Conservation (phyloP, 2,329 filamentous ascomycete genomes). For the Penicillium sclerotiorum region DNA sequence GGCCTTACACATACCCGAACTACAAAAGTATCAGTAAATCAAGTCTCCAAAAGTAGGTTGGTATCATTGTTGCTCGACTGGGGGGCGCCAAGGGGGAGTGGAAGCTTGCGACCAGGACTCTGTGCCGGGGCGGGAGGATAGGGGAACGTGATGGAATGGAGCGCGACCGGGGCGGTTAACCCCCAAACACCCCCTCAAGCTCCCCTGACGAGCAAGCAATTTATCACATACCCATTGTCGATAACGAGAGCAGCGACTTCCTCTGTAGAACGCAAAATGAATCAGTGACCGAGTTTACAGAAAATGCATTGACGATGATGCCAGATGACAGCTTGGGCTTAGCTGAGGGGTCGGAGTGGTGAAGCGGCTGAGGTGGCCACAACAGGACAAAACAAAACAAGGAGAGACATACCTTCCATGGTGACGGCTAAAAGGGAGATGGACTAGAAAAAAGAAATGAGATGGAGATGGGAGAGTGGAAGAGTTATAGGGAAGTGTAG, state of each 20-base stretch:
- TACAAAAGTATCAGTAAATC: constrained; percentile 49
- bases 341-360: constrained; percentile 15
- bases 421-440: constrained; percentile 33
- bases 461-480: constrained; percentile 23
- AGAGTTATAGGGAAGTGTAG: constrained; percentile 26
- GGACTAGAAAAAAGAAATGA: constrained; percentile 33
- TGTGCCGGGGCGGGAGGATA: constrained; percentile 18
- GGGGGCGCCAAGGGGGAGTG: constrained; percentile 5
- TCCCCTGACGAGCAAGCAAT: constrained; percentile 23
- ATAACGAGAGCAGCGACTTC: constrained; percentile 99
- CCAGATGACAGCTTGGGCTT: constrained; percentile 9
- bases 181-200: constrained; percentile 28
- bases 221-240: constrained; percentile 98
- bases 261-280: constrained; percentile 64
- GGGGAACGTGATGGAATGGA: constrained; percentile 19
- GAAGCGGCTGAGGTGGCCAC: constrained; percentile 35
- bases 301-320: too few species aligned
- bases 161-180: constrained; percentile 25
- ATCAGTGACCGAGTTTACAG: constrained; percentile 37
- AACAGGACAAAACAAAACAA: constrained; percentile 7
- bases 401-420: constrained; percentile 61
- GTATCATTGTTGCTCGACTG: not conserved
- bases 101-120: constrained; percentile 19
- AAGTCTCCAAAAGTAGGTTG: not conserved
- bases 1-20: constrained; percentile 99